Evolutionary conservation across 2,329 filamentous ascomycete genomes (phyloP), one percentile per base, ranked within the genome.

Genomic region (Fusarium goolgardi): DNA sequence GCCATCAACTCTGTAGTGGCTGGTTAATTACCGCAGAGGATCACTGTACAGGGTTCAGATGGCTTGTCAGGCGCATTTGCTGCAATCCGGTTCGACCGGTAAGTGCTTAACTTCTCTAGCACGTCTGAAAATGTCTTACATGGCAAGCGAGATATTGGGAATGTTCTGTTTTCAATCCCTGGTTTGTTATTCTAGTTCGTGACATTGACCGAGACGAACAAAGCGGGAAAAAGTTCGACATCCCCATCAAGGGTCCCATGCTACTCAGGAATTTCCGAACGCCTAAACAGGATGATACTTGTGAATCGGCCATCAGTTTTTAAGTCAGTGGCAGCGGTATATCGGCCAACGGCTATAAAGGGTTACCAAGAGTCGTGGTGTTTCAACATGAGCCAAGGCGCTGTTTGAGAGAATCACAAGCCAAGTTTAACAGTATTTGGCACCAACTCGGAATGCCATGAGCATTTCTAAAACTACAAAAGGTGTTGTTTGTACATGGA

Each of bases 401-500:
- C 43, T 43, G 32, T 32, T 47, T 15, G 43, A 46, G 16, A 59
- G 18, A 32, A 41, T 49, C 51, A 65, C 46, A 64, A 64, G 25
- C 60, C 43, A 46, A 60, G 29, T 66, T 44, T 52, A 39, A 39
- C 47, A 60, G 56, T 31, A 8, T 50, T 50, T 58, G 63, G 47
- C 55, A 51, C 41, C 66, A 39, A 56, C 35, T 41, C 34, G 51
- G 63, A 65, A 58, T 59, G 56, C 63, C 59, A 58, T 44, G 64
- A 47, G 56, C 49, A 55, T 50, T 73, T 63, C 60, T 74, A 74
- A 73, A 73, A 74, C 71, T 74, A 74, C 72, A 74, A 61, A 32
- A 65, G 64, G 49, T 56, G 44, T 66, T 74, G 69, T 66, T 74
- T 73, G 51, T 74, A 74, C 72, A 74, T 64, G 39, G 52, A 64